Conservation (phyloP, 2,329 filamentous ascomycete species). For the Fusarium sp. region DNA sequence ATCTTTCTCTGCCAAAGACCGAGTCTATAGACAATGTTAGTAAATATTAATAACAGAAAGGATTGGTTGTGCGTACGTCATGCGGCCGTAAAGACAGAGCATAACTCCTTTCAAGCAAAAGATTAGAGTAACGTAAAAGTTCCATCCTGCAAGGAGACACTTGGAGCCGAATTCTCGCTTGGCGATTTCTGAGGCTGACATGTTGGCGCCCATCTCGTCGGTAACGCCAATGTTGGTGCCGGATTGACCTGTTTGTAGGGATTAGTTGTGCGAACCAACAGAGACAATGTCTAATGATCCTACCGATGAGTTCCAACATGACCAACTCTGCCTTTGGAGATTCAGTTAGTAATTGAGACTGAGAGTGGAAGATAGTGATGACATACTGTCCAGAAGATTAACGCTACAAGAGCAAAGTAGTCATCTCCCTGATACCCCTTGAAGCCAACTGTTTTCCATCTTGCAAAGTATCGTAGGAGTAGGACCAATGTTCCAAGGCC, state of each 20-base stretch:
- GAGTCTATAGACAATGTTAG: conserved; percentile 44
- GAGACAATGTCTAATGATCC: neutral
- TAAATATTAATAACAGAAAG: neutral
- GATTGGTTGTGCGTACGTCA: conserved; percentile 51
- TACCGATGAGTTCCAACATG: conserved; percentile 52
- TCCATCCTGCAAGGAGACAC: conserved; percentile 53
- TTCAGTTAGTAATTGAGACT: neutral
- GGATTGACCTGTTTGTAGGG: conserved; percentile 46
- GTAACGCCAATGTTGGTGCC: conserved; percentile 55
- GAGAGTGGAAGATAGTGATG: neutral
- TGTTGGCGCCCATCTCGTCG: conserved; percentile 46
- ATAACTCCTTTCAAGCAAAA: conserved; percentile 58
- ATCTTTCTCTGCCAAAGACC: conserved; percentile 52
- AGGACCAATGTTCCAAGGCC: conserved; percentile 53
- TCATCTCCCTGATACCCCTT: conserved; percentile 58
- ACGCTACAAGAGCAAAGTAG: conserved; percentile 51
- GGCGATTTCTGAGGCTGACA: conserved; percentile 47
- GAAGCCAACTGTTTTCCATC: conserved; percentile 54
- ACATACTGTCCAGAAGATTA: conserved; percentile 55
- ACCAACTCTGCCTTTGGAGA: conserved; percentile 41
- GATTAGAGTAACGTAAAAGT: conserved; percentile 55
- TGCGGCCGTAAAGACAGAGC: conserved; percentile 56
- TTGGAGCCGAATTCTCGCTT: conserved; percentile 50
- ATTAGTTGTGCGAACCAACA: conserved; percentile 24
- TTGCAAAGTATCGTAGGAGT: conserved; percentile 53